Evolutionary conservation across 345 rosid genomes (phyloP), one percentile per base, ranked within the genome.

Genomic region (Citrus mangshanensis): DNA sequence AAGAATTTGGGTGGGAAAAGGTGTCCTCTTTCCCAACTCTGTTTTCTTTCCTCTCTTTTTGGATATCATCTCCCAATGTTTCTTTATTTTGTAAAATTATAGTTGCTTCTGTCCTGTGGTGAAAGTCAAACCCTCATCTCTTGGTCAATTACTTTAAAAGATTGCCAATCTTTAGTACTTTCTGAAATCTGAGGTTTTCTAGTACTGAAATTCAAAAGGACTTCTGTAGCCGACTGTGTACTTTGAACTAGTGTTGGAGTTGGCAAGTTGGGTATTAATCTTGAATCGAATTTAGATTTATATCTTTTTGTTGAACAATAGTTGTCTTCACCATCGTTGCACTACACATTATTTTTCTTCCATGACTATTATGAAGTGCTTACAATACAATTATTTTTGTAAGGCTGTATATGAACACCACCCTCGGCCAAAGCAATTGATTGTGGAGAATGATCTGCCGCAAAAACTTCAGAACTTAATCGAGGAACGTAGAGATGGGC

Each of bases 391-490:
- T 42, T 38, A 22, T 22, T 76, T 49, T 12, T 76, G 62, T 64
- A 85, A 96, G 99, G 93, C 98, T 69, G 99, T 96, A 21, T 96
- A 96, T 62, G 99, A 96, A 94, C 99, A 94, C 81, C 99, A 96
- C 80, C 99, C 99, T 7, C 89, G 92, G 55, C 99, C 99, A 27
- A 96, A 96, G 78, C 98, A 96, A 75, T 83, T 96, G 89, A 96
- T 96, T 5, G 95, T 96, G 77, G 99, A 96, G 92, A 96, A 94
- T 67, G 92, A 94, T 79, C 89, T 96, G 22, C 98, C 98, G 13
- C 92, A 86, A 64, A 93, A 94, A 74, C 93, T 96, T 77, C 86
- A 91, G 84, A 93, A 89, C 83, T 86, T 96, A 68, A 96, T 96
- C 0, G 99, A 93, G 82, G 99, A 96, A 83, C 92, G 99, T n/a